These are phyloP conservation scores for Podila epicladia DNA, from an alignment of 192 early-diverging fungal species.

Conservation along the genomic window DNA sequence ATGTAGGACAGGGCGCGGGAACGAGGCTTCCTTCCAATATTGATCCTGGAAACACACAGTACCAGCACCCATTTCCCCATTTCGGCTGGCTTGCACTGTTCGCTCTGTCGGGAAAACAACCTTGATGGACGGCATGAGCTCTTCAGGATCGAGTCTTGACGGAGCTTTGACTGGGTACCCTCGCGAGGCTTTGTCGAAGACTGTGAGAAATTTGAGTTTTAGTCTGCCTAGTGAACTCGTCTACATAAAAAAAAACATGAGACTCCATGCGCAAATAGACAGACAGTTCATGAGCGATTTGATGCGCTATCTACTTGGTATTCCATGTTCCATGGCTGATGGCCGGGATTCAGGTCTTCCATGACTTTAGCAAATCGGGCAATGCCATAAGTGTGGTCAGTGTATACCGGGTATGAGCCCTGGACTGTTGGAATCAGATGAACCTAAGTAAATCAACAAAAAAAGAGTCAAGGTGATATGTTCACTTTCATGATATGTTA, in stretches of 20 bases:
- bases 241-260: conserved; percentile 11
- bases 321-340: conserved; percentile 40
- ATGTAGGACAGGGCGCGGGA: conserved; percentile 28
- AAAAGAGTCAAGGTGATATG: not conserved
- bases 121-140: conserved; percentile 31
- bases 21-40: conserved; percentile 15
- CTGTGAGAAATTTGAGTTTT: conserved; percentile 38
- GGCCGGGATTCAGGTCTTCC: conserved; percentile 8
- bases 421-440: conserved; percentile 67
- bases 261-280: not conserved
- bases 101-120: conserved; percentile 55
- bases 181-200: conserved; percentile 54
- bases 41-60: conserved; percentile 22
- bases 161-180: conserved; percentile 27
- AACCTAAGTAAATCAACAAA: conserved; percentile 17
- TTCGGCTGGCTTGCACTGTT: conserved; percentile 44
- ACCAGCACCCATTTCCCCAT: conserved; percentile 39
- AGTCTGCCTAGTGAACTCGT: conserved; percentile 60
- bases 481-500: not conserved
- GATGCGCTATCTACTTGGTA: conserved; percentile 48
- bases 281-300: not conserved
- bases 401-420: conserved; percentile 38
- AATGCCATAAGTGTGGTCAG: conserved; percentile 59
- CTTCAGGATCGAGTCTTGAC: conserved; percentile 8
- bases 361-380: conserved; percentile 54